Base-by-base conservation (phyloP, 805 yeast species). In the Metschnikowia cubensis region DNA sequence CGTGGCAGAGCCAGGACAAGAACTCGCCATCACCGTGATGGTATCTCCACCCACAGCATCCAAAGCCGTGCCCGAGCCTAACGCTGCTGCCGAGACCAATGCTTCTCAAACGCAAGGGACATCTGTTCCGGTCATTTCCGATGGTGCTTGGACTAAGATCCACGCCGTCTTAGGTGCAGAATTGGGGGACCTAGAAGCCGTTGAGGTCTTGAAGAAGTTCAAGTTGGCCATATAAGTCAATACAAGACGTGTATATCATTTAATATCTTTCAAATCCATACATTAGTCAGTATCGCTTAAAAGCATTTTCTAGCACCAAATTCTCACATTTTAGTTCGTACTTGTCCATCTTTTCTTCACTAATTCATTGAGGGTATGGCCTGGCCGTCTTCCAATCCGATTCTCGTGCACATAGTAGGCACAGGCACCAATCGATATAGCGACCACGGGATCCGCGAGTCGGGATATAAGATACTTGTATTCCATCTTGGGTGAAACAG, bases 331-430 rank as follows among this genome's bases (percentile, higher is more conserved):
- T 25, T 25, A 25, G 29, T 25, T 4, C 29, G 29, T 25, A 10
- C 29, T 25, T 25, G 29, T 29, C 35, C 48, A 31, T 21, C 37
- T 37, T 15, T 15, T 38, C 34, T 37, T 33, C 20, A 42, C 52
- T 47, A 85, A 67, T 52, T 82, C 86, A 53, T 77, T 75, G 59
- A 86, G 65, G 2, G 76, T 66, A 53, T 84, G 89, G 11, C 88
- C 89, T 45, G 74, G 76, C 33, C 75, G 74, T 56, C 87, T 73
- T 2, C 79, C 80, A 1, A 74, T 74, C 56, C 87, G 73, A 51
- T 62, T 67, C 61, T 87, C 95, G 55, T 83, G 82, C 8, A 82
- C 67, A 55, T 79, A 83, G 63, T 82, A 87, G 4, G 89, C 81
- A 6, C 78, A 66, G 0, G 77, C 74, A 1, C 95, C 95, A 1